phyloP scores from a whole-genome alignment of 768 basidiomycete species.

The Russula earlei region DNA sequence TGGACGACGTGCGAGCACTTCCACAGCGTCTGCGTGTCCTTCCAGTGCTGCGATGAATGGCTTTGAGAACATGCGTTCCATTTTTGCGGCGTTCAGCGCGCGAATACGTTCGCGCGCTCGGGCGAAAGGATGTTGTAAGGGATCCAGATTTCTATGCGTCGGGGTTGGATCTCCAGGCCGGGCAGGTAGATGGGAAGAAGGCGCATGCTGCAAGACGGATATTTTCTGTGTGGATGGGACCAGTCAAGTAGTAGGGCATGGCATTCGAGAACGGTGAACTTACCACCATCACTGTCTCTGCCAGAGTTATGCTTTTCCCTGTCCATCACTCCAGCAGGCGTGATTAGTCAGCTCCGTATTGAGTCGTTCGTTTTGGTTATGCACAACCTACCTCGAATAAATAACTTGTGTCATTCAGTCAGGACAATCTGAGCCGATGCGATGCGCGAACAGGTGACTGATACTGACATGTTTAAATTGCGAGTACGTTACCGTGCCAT shows the following conservation, averaged over 20 bases:
- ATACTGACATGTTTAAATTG: too few relatives aligned
- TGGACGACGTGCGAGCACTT: slow-evolving; percentile 8
- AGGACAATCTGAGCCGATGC: too few relatives aligned
- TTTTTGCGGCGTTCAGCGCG: slow-evolving; percentile 90
- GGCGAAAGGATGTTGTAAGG: slow-evolving; percentile 91
- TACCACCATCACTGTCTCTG: slow-evolving; percentile 9
- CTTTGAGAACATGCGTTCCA: slow-evolving; percentile 97
- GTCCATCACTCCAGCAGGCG: too few relatives aligned
- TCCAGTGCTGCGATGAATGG: slow-evolving; percentile 87
- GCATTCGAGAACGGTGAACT: neutral
- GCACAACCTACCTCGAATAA: too few relatives aligned
- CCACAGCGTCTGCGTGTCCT: slow-evolving; percentile 52
- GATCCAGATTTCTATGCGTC: slow-evolving; percentile 84
- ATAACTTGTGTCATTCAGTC: too few relatives aligned
- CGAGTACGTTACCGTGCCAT: too few relatives aligned
- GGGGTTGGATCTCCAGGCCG: slow-evolving; percentile 81
- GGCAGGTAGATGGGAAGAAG: slow-evolving; percentile 59
- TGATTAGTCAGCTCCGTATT: too few relatives aligned
- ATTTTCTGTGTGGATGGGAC: slow-evolving; percentile 51
- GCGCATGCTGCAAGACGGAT: slow-evolving; percentile 76
- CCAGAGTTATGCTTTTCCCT: too few relatives aligned
- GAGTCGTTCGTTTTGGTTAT: too few relatives aligned
- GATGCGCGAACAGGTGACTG: too few relatives aligned
- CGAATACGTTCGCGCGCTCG: slow-evolving; percentile 88
- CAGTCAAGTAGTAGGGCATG: neutral